Evolutionary conservation across 352 stramenopile genomes (phyloP), one percentile per base, ranked within the genome.

Genomic region (Phytophthora vignae): DNA sequence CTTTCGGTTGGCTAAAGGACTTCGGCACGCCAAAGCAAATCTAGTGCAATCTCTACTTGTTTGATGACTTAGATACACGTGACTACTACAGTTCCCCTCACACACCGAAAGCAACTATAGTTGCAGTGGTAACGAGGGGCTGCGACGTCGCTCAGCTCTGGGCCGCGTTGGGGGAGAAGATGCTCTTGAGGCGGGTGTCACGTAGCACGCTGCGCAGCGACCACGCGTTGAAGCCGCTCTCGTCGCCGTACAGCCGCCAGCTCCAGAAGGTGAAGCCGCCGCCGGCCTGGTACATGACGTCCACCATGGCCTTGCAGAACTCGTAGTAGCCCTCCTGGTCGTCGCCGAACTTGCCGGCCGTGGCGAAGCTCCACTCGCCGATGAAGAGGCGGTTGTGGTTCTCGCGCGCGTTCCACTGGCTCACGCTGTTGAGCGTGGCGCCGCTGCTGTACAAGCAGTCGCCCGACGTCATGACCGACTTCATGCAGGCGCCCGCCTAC

Each of bases 181-280:
- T 78, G 46, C 27, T 42, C 48, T 68, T 75, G 27, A 82, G 53
- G 2, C 67, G 64, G 48, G 76, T 67, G 52, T 90, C 81, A 19
- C 82, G 79, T n/a, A 93, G 50, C 36, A 92, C 67, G 60, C 69
- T 90, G 10, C 81, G 84, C 52, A 92, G 70, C 21, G 84, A 92
- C 86, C 87, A 94, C 17, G 68, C 76, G 57, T 91, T 88, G 57
- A 85, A 78, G 21, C 78, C 83, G 4, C 59, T 64, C 67, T 91
- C 84, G 50, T 92, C 87, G 19, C 74, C 83, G 44, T 87, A 83
- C 55, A 90, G 67, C 22, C 82, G 76, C 87, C 84, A 92, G 69
- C 74, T 90, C 87, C 87, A 94, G 75, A 91, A 92, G 22, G 84
- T 81, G 63, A 75, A 92, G 56, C 87, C 84, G n/a, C 69, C 87